A percentile compares a stretch with the other conserved stretches of the same genome.
phyloP scores from a whole-genome alignment of 2,329 filamentous ascomycete genomes.

The Colletotrichum shisoi region DNA sequence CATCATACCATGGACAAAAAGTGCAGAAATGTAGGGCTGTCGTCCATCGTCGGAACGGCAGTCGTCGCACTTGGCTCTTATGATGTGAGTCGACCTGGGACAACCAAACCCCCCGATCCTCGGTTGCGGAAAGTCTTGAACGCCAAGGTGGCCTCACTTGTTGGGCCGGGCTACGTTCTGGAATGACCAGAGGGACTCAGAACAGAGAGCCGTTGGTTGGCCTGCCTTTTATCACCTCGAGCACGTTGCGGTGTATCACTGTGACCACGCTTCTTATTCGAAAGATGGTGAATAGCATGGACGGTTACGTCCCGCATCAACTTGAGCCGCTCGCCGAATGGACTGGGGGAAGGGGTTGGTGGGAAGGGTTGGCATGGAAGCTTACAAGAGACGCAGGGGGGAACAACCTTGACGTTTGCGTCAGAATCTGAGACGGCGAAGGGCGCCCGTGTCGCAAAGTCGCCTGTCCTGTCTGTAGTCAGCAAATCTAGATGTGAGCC shows the following conservation, averaged over 20 bases:
- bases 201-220: slow-evolving; percentile 9
- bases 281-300: slow-evolving; percentile 7
- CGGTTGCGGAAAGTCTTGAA: background rate
- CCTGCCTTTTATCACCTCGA: background rate
- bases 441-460: slow-evolving; percentile 28
- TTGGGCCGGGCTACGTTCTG: background rate
- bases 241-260: background rate
- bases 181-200: slow-evolving; percentile 6
- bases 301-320: slow-evolving; percentile 8
- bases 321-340: slow-evolving; percentile 6
- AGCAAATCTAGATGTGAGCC: background rate
- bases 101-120: background rate
- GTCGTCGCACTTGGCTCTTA: background rate
- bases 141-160: background rate
- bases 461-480: background rate
- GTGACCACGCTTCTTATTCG: slow-evolving; percentile 4
- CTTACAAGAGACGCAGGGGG: slow-evolving; percentile 14
- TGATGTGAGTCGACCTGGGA: background rate
- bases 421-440: slow-evolving; percentile 37
- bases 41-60: background rate
- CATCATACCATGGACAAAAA: background rate
- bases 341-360: slow-evolving; percentile 8
- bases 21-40: background rate
- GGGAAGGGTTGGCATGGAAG: slow-evolving; percentile 21
- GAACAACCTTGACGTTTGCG: slow-evolving; percentile 29